These are phyloP conservation scores for Cercospora beticola DNA, from an alignment of 2,329 filamentous ascomycete genomes.

Conservation along the genomic window DNA sequence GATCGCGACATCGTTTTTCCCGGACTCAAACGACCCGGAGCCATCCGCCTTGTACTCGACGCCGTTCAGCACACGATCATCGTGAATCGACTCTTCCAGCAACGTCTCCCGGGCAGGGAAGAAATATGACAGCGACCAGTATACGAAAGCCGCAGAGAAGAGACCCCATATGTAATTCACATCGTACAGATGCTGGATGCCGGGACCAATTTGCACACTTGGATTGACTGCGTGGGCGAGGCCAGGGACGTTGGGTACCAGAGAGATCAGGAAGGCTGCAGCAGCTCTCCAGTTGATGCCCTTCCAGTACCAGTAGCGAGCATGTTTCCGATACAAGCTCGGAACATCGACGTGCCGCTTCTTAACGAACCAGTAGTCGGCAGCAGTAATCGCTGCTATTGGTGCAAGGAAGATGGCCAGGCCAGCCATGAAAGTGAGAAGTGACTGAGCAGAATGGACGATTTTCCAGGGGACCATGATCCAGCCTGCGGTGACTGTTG, in stretches of 20 bases:
- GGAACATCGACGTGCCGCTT: constrained; percentile 46
- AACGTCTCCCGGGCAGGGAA: constrained; percentile 55
- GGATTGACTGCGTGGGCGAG: constrained; percentile 49
- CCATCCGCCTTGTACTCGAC: constrained; percentile 19
- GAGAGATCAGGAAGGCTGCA: constrained; percentile 57
- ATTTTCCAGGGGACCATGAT: constrained; percentile 62
- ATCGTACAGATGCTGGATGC: constrained; percentile 56
- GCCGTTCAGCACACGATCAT: constrained; percentile 27
- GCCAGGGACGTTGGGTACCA: constrained; percentile 57
- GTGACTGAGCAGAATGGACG: constrained; percentile 56
- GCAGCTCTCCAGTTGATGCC: constrained; percentile 62
- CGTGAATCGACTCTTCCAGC: constrained; percentile 38
- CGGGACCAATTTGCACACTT: constrained; percentile 45
- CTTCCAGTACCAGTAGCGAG: constrained; percentile 52
- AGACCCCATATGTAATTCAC: constrained; percentile 69
- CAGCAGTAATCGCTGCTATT: constrained; percentile 56
- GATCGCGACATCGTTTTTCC: constrained; percentile 16
- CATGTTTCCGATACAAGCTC: constrained; percentile 52
- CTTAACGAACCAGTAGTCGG: constrained; percentile 61
- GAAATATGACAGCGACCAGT: constrained; percentile 50
- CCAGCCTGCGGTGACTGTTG: constrained; percentile 51
- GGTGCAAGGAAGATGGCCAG: constrained; percentile 66
- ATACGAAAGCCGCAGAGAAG: constrained; percentile 55
- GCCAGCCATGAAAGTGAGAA: constrained; percentile 59
- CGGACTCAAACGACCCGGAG: constrained; percentile 8